Evolutionary conservation across 768 basidiomycete species (phyloP), one percentile per base, ranked within the genome.

Genomic region (Boletus fagicola): DNA sequence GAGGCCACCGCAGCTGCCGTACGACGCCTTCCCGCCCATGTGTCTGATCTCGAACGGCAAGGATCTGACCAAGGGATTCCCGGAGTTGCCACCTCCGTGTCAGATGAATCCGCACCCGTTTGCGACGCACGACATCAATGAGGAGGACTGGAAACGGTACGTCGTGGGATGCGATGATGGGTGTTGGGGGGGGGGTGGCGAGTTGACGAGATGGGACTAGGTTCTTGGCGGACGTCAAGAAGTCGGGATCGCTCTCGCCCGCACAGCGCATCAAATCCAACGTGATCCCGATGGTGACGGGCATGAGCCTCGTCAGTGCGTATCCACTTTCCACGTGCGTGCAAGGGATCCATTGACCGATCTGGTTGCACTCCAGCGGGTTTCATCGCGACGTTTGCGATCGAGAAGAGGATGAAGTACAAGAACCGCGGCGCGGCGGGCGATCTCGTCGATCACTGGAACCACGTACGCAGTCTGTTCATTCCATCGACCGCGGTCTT

Each of bases 61-160:
- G 4, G 52, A 58, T 1, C 51, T 84, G 42, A 66, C 67, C 38
- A 65, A 68, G 13, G 82, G 83, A 1, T 84, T 84, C 64, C 77
- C 78, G 0, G 58, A 63, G 15, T 36, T 75, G 8, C 73, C 77
- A 0, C 83, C 83, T 1, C 77, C 77, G 1, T 72, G 76, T 5
- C 54, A 58, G 30, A 30, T 64, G 10, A 57, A 59, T 18, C 75
- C 75, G 11, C 83, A 85, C 62, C 83, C 83, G 26, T 85, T 85
- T 62, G 62, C 65, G 24, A 70, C 76, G 47, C 79, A 81, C 65
- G 82, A 84, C 61, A 67, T 85, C 4, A 60, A 53, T 0, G 77
- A 83, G 66, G 71, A 66, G 18, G 83, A 84, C 64, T 84, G 83
- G 83, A 62, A 68, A 40, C 71, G 73, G 76, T 80, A 13, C 22